A percentile compares a stretch with the other conserved stretches of the same genome.
Evolutionary conservation across 805 yeast species (phyloP).

Genomic region (Saturnispora ahearnii): DNA sequence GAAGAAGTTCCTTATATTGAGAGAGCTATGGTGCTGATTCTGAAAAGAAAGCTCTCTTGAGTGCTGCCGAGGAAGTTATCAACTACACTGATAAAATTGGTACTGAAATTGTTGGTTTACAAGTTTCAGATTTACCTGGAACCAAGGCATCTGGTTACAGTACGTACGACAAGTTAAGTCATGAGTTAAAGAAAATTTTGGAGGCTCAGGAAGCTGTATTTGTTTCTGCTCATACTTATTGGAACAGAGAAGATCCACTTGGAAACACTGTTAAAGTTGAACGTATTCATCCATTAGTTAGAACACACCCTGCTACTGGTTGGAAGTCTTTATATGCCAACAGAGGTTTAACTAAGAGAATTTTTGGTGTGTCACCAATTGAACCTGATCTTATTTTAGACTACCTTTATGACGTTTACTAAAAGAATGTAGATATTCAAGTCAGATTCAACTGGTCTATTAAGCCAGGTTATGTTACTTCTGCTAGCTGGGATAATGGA

Average conservation of each 20-base stretch:
- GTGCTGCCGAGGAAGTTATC: constrained; percentile 33
- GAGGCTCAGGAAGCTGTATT: constrained; percentile 43
- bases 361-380: constrained; percentile 42
- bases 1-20: constrained; percentile 28
- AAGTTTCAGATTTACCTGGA: too few relatives aligned
- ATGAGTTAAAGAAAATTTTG: constrained; percentile 39
- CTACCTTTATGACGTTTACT: constrained; percentile 37
- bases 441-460: constrained; percentile 42
- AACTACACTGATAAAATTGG: constrained; percentile 39
- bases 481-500: constrained; percentile 46
- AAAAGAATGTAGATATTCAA: constrained; percentile 47
- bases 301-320: constrained; percentile 61
- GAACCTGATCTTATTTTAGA: constrained; percentile 42
- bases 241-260: constrained; percentile 36
- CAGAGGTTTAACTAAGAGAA: constrained; percentile 40
- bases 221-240: constrained; percentile 32
- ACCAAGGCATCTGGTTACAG: constrained; percentile 52
- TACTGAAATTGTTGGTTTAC: constrained; percentile 41
- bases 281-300: constrained; percentile 50
- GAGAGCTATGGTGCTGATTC: constrained; percentile 32
- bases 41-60: constrained; percentile 32
- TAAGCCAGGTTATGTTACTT: constrained; percentile 31
- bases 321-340: constrained; percentile 50
- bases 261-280: constrained; percentile 38
- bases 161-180: constrained; percentile 47